These are phyloP conservation scores for Starmerella lactis-condensi DNA, from an alignment of 805 yeast genomes.

Conservation along the genomic window DNA sequence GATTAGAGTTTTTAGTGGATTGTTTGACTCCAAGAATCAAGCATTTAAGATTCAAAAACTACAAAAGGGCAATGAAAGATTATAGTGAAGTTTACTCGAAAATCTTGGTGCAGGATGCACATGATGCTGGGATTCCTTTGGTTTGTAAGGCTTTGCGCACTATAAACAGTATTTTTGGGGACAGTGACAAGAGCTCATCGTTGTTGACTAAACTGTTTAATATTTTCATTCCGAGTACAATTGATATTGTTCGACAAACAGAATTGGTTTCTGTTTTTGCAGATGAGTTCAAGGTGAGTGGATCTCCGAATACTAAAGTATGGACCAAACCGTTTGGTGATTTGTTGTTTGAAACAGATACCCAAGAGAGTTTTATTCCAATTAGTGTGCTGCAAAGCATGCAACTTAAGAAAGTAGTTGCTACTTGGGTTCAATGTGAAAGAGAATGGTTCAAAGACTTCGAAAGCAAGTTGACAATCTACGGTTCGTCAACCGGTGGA, in stretches of 20 bases:
- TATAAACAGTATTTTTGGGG: constrained; percentile 31
- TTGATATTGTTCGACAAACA: constrained; percentile 7
- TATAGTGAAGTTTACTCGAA: constrained; percentile 30
- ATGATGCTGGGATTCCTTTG: constrained; percentile 8
- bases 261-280: constrained; percentile 3
- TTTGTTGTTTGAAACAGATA: constrained; percentile 36
- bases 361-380: constrained; percentile 29
- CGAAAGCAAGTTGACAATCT: constrained; percentile 27
- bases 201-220: constrained; percentile 34
- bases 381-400: constrained; percentile 20
- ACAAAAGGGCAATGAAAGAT: constrained; percentile 35
- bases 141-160: constrained; percentile 25
- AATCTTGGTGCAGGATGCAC: constrained; percentile 14
- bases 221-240: constrained; percentile 2
- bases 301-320: constrained; percentile 25
- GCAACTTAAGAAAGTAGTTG: constrained; percentile 39
- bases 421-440: constrained; percentile 46
- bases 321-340: constrained; percentile 57
- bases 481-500: constrained; percentile 33
- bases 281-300: constrained; percentile 6
- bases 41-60: constrained; percentile 6
- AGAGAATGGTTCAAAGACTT: constrained; percentile 41
- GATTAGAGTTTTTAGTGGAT: constrained; percentile 4
- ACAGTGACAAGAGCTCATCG: constrained; percentile 40
- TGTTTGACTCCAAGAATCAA: constrained; percentile 8